Percentiles rank a stretch among this genome's conserved stretches.
These are phyloP conservation scores for Bremia lactucae DNA, from an alignment of 352 stramenopile genomes.

Conservation along the genomic window DNA sequence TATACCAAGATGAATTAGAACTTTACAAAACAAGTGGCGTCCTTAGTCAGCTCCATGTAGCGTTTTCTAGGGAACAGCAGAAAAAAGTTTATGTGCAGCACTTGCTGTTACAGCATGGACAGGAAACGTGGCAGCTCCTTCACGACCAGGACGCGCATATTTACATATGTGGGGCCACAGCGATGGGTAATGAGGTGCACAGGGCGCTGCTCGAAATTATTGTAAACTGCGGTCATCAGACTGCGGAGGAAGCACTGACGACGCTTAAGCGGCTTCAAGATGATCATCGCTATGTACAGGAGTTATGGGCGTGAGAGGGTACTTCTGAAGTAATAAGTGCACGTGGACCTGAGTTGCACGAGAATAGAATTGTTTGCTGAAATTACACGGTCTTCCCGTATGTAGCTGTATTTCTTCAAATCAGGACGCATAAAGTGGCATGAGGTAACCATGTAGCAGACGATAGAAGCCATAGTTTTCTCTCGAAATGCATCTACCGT, in stretches of 20 bases:
- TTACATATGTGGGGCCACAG: conserved; percentile 96
- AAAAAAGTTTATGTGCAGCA: conserved; percentile 98
- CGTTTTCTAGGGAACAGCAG: conserved; percentile 90
- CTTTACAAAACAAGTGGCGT: conserved; percentile 71
- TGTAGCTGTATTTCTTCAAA: too few species aligned
- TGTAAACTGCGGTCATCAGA: conserved; percentile 45
- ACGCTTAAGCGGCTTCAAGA: conserved; percentile 88
- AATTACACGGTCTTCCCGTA: too few species aligned
- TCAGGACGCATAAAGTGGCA: too few species aligned
- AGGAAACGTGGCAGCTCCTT: conserved; percentile 52
- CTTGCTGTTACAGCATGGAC: conserved; percentile 76
- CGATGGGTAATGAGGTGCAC: conserved; percentile 95
- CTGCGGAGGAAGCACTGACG: conserved; percentile 40
- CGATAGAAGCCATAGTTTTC: too few species aligned
- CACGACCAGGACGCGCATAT: conserved; percentile 70
- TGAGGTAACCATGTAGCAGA: too few species aligned
- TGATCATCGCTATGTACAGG: conserved; percentile 89
- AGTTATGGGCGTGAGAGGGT: conserved; percentile 80
- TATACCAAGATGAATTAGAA: conserved; percentile 89
- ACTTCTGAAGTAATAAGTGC: too few species aligned
- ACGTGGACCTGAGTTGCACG: too few species aligned
- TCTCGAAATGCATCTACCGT: too few species aligned
- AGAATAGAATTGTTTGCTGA: too few species aligned
- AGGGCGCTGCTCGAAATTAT: conserved; percentile 86
- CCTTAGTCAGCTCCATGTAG: conserved; percentile 87